Evolutionary conservation across 768 basidiomycete species (phyloP), one percentile per base, ranked within the genome.

Genomic region (Pisolithus sp.): DNA sequence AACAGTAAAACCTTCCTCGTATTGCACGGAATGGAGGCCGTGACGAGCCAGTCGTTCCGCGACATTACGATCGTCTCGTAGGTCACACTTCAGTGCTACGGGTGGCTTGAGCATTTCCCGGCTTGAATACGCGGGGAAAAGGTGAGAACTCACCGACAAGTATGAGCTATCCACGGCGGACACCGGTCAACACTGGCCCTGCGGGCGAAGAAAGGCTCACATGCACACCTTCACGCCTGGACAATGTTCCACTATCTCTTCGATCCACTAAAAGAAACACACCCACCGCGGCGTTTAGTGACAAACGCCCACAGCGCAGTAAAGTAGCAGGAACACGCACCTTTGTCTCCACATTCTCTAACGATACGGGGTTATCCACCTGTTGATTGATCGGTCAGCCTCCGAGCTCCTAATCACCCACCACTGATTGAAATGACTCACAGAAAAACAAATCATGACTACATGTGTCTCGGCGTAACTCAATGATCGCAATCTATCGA

Each of bases 401-500:
- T 40, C 20, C 2, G 13, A 45, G 15, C 26, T 7, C 28, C 24
- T 10, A 45, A 23, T 26, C 13, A 23, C 17, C 13, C 24, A 23
- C 8, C 43, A 23, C 10, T 9, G 7, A n/a, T 45, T 4, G 17
- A 45, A 45, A 4, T 30, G 9, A 72, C 82, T 52, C 56, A 91
- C 92, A 36, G 94, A 95, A 68, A 96, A 97, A 69, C 95, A 97
- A 23, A 97, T 75, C 88, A 97, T 89, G 56, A 97, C 79, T 53
- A 97, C 87, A 70, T 97, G 90, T 1, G 95, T 96, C 68, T 97
- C 95, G 8, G 95, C 89, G 67, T 97, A 98, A 36, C 89, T 91
- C n/a, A 98, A 72, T 10, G 93, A 95, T 44, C 95, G 80, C 51
- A 98, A 72, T 42, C 93, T 77, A 65, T 95, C 95, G 63, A 98